Base-by-base conservation (phyloP, 768 basidiomycete genomes). In the Amanita inopinata region DNA sequence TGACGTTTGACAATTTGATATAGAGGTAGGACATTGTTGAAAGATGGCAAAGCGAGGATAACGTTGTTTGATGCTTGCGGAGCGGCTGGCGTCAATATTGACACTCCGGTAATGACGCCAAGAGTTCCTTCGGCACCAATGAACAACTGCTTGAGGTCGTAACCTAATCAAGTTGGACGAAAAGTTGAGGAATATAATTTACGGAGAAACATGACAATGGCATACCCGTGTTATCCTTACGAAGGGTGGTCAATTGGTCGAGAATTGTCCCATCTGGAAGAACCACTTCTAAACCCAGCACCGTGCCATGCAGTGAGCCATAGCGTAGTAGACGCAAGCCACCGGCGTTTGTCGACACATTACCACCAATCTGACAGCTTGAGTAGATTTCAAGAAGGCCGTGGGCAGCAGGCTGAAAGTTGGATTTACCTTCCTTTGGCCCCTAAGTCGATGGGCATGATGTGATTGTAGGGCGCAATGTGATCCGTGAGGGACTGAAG, bases 71-170 rank as follows among this genome's bases (percentile, higher is more conserved):
- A 80, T 3, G 92, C 82, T 54, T 80, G 77, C 11, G 82, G 80
- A 48, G 83, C 72, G 35, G 87, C 69, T 0, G 96, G 87, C 15
- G 93, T 88, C 47, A 97, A 71, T 56, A 99, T 93, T 3, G 93
- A 96, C 28, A 97, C 86, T 17, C 76, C 96, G 8, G 96, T 99
- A 46, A 99, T 80, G 43, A 99, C 70, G 33, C 96, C 96, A 17
- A 99, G 80, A 0, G 94, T 97, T 39, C 96, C 96, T 59, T 99
- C 96, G 4, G 87, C 82, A 9, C 96, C 96, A 51, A 99, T 96
- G 64, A 98, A 99, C 12, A 99, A 74, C 55, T 99, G 96, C 61
- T 99, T 98, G 34, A 99, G 70, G 60, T 99, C 96, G 58, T 96
- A 97, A 9, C 96, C 94, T 91, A 52, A 28, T 17, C n/a, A n/a